phyloP scores from a whole-genome alignment of 805 yeast genomes.

The Candida railenensis region DNA sequence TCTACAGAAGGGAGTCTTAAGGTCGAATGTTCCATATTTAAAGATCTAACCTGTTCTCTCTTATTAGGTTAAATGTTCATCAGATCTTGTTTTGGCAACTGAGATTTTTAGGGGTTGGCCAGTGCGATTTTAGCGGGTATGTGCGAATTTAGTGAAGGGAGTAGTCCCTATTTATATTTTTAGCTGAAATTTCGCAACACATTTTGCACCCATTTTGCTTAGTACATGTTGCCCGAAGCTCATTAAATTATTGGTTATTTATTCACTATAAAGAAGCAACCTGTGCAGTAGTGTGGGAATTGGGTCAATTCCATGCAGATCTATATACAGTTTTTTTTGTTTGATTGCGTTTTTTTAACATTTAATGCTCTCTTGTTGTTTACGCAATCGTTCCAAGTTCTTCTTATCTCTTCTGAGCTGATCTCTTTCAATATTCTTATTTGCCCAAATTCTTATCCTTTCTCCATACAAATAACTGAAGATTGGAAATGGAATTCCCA shows the following conservation, averaged over 20 bases:
- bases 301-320: not conserved
- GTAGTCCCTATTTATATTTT: not conserved
- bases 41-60: no score
- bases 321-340: not conserved
- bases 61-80: no score
- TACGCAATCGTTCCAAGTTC: slow-evolving; percentile 14
- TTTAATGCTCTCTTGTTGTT: not conserved
- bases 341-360: not conserved
- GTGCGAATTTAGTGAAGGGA: no score
- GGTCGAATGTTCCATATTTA: not conserved
- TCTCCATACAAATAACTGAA: slow-evolving; percentile 37
- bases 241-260: no score
- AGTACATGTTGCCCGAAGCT: no score
- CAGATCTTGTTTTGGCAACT: no score
- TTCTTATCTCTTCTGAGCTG: slow-evolving; percentile 22
- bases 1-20: not conserved
- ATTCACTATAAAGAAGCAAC: no score
- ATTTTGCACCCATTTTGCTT: no score
- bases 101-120: no score
- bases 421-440: slow-evolving; percentile 21
- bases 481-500: slow-evolving; percentile 40
- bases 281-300: not conserved
- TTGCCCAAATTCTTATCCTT: slow-evolving; percentile 33
- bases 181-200: no score
- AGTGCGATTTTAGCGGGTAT: no score